These are phyloP conservation scores for Remersonia thermophila DNA, from an alignment of 2,329 filamentous ascomycete species.

Conservation along the genomic window DNA sequence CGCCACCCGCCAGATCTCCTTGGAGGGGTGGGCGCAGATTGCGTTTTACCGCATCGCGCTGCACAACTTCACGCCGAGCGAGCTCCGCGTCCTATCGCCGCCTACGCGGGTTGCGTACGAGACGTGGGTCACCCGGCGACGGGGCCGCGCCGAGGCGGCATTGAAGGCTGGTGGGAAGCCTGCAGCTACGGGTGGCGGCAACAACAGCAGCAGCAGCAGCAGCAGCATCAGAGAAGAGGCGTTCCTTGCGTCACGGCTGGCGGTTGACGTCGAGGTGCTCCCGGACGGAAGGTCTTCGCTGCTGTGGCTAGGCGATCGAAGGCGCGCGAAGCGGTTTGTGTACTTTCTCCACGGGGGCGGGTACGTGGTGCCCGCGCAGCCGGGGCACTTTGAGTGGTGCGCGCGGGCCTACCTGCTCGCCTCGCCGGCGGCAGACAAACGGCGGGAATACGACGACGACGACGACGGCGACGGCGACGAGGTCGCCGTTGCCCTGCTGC, in stretches of 20 bases:
- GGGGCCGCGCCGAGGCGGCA: neutral
- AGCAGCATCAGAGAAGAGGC: neutral
- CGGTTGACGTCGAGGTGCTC: constrained; percentile 11
- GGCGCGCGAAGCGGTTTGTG: constrained; percentile 18
- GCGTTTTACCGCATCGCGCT: constrained; percentile 12
- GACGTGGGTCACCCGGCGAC: constrained; percentile 9
- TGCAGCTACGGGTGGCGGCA: too few species aligned
- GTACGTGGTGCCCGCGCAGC: constrained; percentile 15
- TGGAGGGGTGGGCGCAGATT: constrained; percentile 8
- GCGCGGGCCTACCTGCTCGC: constrained; percentile 16
- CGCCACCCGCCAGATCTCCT: constrained; percentile 9
- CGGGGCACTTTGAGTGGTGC: constrained; percentile 20
- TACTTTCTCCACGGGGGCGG: constrained; percentile 23
- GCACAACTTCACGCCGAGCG: constrained; percentile 6
- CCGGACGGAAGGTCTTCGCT: constrained; percentile 15
- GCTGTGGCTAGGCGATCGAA: constrained; percentile 21
- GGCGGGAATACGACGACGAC: too few species aligned
- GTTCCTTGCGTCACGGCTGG: constrained; percentile 7
- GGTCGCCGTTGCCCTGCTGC: constrained; percentile 23
- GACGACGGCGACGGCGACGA: constrained; percentile 5
- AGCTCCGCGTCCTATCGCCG: constrained; percentile 12
- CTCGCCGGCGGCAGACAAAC: neutral
- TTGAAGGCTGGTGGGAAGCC: too few species aligned
- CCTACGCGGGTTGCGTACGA: constrained; percentile 8
- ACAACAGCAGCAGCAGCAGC: neutral